These are phyloP conservation scores for Gentiana straminea DNA, from an alignment of 257 asterid genomes.

Conservation along the genomic window DNA sequence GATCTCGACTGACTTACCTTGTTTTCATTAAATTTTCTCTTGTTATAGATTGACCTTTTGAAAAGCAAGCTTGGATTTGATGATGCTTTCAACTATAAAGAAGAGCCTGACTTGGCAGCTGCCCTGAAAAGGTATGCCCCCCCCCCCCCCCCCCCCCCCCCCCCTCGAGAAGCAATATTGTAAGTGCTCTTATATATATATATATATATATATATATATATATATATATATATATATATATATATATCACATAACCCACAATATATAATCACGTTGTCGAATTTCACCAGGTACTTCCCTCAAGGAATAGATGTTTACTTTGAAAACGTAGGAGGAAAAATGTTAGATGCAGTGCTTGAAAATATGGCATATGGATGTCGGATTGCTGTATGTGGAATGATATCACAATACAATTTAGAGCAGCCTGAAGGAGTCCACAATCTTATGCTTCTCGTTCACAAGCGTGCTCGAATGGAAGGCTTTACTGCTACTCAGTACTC, in stretches of 20 bases:
- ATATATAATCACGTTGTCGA: no score
- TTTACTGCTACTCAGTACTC: not conserved
- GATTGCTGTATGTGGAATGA: constrained; percentile 13
- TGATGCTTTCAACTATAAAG: constrained; percentile 23
- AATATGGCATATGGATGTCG: constrained; percentile 6
- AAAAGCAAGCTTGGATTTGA: constrained; percentile 21
- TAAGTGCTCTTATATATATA: no score
- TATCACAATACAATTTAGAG: constrained; percentile 16
- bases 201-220: not conserved
- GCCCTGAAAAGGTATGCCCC: constrained; percentile 17
- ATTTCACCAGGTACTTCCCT: constrained; percentile 9
- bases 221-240: not conserved
- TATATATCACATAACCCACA: not conserved
- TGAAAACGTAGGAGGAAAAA: constrained; percentile 17
- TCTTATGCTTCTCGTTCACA: not conserved
- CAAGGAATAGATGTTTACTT: constrained; percentile 14
- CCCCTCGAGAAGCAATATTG: not conserved
- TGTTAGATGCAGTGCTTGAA: constrained; percentile 15
- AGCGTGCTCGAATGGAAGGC: constrained; percentile 3
- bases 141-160: no score
- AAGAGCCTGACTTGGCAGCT: constrained; percentile 13
- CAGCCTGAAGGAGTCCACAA: constrained; percentile 1
- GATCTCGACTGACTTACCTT: no score
- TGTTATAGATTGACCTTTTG: constrained; percentile 15
- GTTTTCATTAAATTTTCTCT: no score